Evolutionary conservation across 2,329 filamentous ascomycete genomes (phyloP).

Genomic region (Arthrobotrys conoides): DNA sequence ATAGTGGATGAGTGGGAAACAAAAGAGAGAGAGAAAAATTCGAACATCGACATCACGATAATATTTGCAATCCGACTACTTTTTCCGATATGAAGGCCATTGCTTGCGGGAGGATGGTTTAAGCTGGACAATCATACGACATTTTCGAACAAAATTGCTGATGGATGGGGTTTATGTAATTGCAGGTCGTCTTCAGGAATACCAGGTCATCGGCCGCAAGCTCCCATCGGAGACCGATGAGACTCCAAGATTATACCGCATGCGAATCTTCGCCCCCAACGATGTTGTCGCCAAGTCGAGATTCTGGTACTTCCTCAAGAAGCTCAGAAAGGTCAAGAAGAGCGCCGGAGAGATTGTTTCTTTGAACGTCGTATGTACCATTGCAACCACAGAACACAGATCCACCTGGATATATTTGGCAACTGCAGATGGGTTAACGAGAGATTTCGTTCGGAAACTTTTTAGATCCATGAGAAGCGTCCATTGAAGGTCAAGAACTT

Average conservation of each 20-base stretch:
- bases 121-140: slow-evolving; percentile 11
- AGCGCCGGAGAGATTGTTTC: slow-evolving; percentile 98
- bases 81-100: slow-evolving; percentile 12
- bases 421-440: slow-evolving; percentile 36
- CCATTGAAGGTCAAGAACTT: slow-evolving; percentile 99
- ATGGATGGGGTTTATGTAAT: slow-evolving; percentile 63
- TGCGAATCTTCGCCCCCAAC: slow-evolving; percentile 99
- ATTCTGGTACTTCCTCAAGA: slow-evolving; percentile 99
- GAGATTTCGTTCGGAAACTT: not conserved
- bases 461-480: slow-evolving; percentile 96
- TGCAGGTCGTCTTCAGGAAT: slow-evolving; percentile 98
- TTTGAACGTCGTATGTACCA: slow-evolving; percentile 86
- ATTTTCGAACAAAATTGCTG: slow-evolving; percentile 65
- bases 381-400: not conserved
- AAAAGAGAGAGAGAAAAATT: not conserved
- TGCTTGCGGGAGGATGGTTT: slow-evolving; percentile 7
- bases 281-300: slow-evolving; percentile 98
- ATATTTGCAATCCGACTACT: slow-evolving; percentile 25
- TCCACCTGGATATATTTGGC: not conserved
- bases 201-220: slow-evolving; percentile 99
- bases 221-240: slow-evolving; percentile 98
- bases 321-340: slow-evolving; percentile 99
- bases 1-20: slow-evolving; percentile 14
- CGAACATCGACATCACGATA: slow-evolving; percentile 28
- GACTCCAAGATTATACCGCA: slow-evolving; percentile 98